Percentiles rank a stretch among this genome's conserved stretches.
phyloP scores from a whole-genome alignment of 2,329 filamentous ascomycete genomes.

The Xylogone sp. region DNA sequence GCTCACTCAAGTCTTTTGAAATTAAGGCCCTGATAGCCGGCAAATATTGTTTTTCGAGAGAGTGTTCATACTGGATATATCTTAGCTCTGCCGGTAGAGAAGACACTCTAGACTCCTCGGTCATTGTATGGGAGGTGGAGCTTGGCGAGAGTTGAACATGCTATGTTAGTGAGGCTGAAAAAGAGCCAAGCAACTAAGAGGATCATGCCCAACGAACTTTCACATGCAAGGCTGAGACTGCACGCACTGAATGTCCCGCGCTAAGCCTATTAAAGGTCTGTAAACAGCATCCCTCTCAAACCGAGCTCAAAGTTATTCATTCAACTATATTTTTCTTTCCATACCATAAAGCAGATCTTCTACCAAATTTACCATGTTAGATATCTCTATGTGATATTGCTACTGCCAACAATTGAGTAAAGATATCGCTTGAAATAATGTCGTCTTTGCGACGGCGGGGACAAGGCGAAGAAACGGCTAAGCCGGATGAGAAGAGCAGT shows the following conservation, averaged over 20 bases:
- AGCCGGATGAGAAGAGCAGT: not conserved
- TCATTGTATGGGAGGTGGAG: not conserved
- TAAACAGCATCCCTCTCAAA: not conserved
- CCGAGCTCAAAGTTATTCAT: too few species aligned
- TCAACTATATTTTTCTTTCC: too few species aligned
- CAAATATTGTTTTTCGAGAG: constrained; percentile 62
- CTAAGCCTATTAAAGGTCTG: not conserved
- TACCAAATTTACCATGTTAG: not conserved
- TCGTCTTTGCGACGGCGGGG: constrained; percentile 19
- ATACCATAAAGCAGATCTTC: too few species aligned
- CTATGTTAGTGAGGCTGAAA: not conserved
- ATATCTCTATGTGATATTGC: not conserved
- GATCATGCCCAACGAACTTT: not conserved
- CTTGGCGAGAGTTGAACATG: not conserved
- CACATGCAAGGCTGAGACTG: not conserved
- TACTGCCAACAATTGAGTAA: not conserved
- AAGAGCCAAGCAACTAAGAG: not conserved
- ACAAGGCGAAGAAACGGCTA: constrained; percentile 5
- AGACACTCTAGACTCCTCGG: not conserved
- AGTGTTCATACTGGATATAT: constrained; percentile 61
- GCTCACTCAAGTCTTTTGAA: constrained; percentile 93
- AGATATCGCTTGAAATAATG: not conserved
- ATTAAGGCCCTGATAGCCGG: constrained; percentile 88
- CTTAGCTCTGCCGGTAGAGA: constrained; percentile 42
- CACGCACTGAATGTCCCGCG: not conserved